Evolutionary conservation across 352 stramenopile genomes (phyloP).

Genomic region (Globisporangium cystogenes): DNA sequence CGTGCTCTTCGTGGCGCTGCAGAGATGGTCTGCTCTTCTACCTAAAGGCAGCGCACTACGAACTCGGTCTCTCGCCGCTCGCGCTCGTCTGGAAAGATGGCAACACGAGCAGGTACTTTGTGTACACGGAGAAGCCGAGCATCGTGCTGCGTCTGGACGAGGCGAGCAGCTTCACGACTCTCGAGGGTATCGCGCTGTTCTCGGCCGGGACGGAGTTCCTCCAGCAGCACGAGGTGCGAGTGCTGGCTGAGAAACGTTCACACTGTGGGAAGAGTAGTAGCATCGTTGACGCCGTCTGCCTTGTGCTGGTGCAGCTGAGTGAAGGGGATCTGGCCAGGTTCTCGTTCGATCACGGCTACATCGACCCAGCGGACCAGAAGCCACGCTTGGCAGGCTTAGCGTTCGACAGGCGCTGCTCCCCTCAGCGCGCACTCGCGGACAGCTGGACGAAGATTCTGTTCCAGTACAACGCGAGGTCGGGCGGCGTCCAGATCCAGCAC

Average conservation of each 20-base stretch:
- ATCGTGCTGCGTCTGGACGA: slow-evolving; percentile 66
- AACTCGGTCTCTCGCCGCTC: slow-evolving; percentile 82
- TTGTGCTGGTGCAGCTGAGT: slow-evolving; percentile 26
- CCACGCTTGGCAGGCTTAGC: slow-evolving; percentile 45
- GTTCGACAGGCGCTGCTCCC: slow-evolving; percentile 74
- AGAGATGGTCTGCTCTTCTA: slow-evolving; percentile 90
- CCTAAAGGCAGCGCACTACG: slow-evolving; percentile 87
- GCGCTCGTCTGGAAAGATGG: slow-evolving; percentile 89
- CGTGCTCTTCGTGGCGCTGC: background rate
- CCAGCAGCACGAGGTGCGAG: slow-evolving; percentile 55
- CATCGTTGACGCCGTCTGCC: background rate
- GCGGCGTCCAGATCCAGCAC: slow-evolving; percentile 51
- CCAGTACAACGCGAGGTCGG: slow-evolving; percentile 61
- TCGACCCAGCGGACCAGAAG: slow-evolving; percentile 29
- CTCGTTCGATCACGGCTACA: slow-evolving; percentile 59
- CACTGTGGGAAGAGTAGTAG: too few relatives aligned
- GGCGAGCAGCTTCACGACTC: slow-evolving; percentile 45
- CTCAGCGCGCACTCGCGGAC: slow-evolving; percentile 74
- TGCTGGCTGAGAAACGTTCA: too few relatives aligned
- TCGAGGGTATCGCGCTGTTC: slow-evolving; percentile 67
- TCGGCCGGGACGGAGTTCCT: slow-evolving; percentile 39
- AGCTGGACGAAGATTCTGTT: slow-evolving; percentile 89
- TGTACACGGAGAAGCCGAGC: slow-evolving; percentile 58
- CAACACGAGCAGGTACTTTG: slow-evolving; percentile 78
- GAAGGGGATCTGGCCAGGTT: slow-evolving; percentile 80